Base-by-base conservation (phyloP, 2,329 filamentous ascomycete species). In the Pseudopithomyces maydicus region DNA sequence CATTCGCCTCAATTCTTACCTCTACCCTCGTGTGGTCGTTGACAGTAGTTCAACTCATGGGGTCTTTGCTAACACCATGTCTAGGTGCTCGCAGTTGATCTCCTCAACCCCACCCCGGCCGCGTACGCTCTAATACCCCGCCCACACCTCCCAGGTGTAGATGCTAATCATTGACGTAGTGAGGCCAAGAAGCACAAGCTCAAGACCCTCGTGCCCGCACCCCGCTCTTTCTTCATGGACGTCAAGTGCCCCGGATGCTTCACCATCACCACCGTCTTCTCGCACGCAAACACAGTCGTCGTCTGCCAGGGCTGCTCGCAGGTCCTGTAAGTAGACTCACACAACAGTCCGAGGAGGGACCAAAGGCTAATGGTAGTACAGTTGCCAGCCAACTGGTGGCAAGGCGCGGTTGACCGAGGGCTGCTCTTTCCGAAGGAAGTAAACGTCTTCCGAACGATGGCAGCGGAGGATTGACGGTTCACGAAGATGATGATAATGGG, bases 191-290 rank as follows among this genome's bases (percentile, higher is more conserved):
- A 98, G 91, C 95, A 99, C 91, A 99, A 99, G 92, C 92, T 99
- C 82, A 99, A 99, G 92, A 92, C 87, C 72, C 91, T 99, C 76
- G 95, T 99, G 80, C 95, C 95, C 77, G 90, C 88, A 70, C 95
- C 95, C 77, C 92, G 95, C 81, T 98, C 94, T 72, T 99, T 98
- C 91, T 99, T 99, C 91, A 99, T 99, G 95, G 95, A 99, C 81
- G 95, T 99, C 87, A 99, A 99, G 90, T 99, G 95, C 91, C 95
- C 95, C 81, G 95, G 95, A 78, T 99, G 95, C 91, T 99, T 98
- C 90, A 97, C 93, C 82, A 99, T 99, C 88, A 99, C 95, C 82
- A 99, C 95, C 82, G 95, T 99, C 84, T 99, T 98, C 91, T 98
- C 94, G 67, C 95, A 99, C 88, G 95, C 95, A 82, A 95, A 99